Conservation (phyloP, 164 flowering plant species). For the Annona cherimola region DNA sequence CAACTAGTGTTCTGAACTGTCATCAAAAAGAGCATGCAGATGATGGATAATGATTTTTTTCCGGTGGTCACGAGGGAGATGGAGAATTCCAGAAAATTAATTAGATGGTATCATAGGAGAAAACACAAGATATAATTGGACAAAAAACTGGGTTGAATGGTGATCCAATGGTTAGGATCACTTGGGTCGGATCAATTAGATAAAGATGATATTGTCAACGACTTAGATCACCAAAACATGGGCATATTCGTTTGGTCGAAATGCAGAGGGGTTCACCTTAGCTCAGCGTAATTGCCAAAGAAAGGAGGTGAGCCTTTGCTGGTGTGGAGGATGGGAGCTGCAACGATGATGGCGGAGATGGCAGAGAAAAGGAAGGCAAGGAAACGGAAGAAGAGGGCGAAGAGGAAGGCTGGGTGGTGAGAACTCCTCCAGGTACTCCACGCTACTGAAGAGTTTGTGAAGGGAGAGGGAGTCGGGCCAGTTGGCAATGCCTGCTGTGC, state of each 20-base stretch:
- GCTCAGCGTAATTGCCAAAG: slow-evolving; percentile 27
- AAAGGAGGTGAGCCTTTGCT: slow-evolving; percentile 1
- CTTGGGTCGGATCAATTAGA: background rate
- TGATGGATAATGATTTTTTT: background rate
- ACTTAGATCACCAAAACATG: background rate
- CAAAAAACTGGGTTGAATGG: background rate
- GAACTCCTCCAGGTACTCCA: slow-evolving; percentile 25
- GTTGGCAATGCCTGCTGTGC: slow-evolving; percentile 29
- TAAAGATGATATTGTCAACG: background rate
- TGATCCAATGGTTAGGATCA: background rate
- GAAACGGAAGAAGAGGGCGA: slow-evolving; percentile 28
- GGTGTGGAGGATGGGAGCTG: slow-evolving; percentile 15
- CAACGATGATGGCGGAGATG: slow-evolving; percentile 34
- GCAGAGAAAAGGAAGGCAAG: slow-evolving; percentile 36
- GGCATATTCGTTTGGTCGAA: background rate
- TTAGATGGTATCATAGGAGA: too few relatives aligned
- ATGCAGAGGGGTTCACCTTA: slow-evolving; percentile 25
- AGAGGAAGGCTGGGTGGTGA: slow-evolving; percentile 17
- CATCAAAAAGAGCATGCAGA: background rate
- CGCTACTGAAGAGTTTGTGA: slow-evolving; percentile 30
- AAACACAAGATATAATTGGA: background rate
- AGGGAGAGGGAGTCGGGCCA: slow-evolving; percentile 40
- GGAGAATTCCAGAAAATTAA: background rate
- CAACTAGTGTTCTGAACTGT: background rate
- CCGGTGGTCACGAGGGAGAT: background rate